Conservation (phyloP, 2,329 filamentous ascomycete genomes). For the Phialemoniopsis sp. region DNA sequence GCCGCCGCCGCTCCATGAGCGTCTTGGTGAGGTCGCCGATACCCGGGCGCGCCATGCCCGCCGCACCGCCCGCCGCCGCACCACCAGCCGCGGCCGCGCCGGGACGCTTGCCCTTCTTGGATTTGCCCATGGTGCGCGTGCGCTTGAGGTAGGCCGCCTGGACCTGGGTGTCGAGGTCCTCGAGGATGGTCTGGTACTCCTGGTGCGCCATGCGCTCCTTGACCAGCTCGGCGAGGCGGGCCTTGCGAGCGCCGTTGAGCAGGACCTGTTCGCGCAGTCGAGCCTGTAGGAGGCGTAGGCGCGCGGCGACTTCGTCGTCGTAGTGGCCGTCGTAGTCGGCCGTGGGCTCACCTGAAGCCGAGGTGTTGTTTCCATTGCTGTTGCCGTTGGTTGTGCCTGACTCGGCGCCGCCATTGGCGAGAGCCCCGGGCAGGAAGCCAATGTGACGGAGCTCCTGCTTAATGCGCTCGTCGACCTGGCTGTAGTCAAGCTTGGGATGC, state of each 20-base stretch:
- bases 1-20: constrained; percentile 83
- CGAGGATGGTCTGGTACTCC: constrained; percentile 93
- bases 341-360: constrained; percentile 2
- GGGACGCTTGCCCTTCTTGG: constrained; percentile 66
- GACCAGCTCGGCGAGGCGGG: constrained; percentile 79
- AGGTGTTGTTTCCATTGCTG: constrained; percentile 16
- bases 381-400: constrained; percentile 8
- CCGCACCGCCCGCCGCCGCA: constrained; percentile 24
- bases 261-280: constrained; percentile 80
- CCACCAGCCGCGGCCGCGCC: constrained; percentile 62
- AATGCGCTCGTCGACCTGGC: constrained; percentile 82
- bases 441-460: constrained; percentile 89
- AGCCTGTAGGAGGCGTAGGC: constrained; percentile 78
- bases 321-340: constrained; percentile 85
- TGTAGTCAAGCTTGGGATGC: constrained; percentile 75
- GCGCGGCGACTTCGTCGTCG: constrained; percentile 90
- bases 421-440: constrained; percentile 65
- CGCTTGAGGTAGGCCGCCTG: constrained; percentile 95
- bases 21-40: constrained; percentile 90
- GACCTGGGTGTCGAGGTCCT: constrained; percentile 92
- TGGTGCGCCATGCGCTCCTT: constrained; percentile 93
- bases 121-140: constrained; percentile 90
- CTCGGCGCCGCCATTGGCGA: constrained; percentile 8
- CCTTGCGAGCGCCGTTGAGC: constrained; percentile 86
- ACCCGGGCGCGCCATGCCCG: constrained; percentile 65